Conservation (phyloP, 345 rosid species). For the Stellera chamaejasme region DNA sequence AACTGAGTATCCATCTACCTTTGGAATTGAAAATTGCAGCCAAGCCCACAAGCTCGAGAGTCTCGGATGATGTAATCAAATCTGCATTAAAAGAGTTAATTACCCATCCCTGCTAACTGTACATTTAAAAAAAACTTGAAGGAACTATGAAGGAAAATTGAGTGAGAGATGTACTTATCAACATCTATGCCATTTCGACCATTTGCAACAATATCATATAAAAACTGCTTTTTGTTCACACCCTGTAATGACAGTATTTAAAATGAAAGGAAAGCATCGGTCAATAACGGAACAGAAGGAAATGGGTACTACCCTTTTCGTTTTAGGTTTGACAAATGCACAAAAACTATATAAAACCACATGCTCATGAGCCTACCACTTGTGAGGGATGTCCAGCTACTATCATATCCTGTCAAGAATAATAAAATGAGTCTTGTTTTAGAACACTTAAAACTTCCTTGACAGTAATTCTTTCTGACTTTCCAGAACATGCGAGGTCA, state of each 20-base stretch:
- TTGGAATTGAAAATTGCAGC: conserved; percentile 50
- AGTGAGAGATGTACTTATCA: conserved; percentile 40
- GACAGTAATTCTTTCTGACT: too few species aligned
- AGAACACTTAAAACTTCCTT: too few species aligned
- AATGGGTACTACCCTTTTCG: too few species aligned
- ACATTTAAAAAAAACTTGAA: not conserved
- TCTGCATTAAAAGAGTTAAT: conserved; percentile 19
- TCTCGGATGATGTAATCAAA: conserved; percentile 70
- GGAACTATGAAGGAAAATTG: not conserved
- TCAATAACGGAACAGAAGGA: not conserved
- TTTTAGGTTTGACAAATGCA: not conserved
- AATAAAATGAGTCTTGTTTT: not conserved
- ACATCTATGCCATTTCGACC: conserved; percentile 73
- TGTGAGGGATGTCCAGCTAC: conserved; percentile 33
- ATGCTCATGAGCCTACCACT: conserved; percentile 24
- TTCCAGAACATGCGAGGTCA: too few species aligned
- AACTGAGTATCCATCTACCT: conserved; percentile 27
- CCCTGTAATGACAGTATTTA: conserved; percentile 23
- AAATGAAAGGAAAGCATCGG: not conserved
- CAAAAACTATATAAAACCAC: conserved; percentile 2
- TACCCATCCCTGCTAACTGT: not conserved
- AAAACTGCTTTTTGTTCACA: conserved; percentile 39
- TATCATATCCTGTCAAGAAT: conserved; percentile 49
- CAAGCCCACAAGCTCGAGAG: conserved; percentile 58
- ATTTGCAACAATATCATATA: conserved; percentile 77